These are phyloP conservation scores for Crithidia sp. DNA, from an alignment of 208 protist genomes.

Conservation along the genomic window DNA sequence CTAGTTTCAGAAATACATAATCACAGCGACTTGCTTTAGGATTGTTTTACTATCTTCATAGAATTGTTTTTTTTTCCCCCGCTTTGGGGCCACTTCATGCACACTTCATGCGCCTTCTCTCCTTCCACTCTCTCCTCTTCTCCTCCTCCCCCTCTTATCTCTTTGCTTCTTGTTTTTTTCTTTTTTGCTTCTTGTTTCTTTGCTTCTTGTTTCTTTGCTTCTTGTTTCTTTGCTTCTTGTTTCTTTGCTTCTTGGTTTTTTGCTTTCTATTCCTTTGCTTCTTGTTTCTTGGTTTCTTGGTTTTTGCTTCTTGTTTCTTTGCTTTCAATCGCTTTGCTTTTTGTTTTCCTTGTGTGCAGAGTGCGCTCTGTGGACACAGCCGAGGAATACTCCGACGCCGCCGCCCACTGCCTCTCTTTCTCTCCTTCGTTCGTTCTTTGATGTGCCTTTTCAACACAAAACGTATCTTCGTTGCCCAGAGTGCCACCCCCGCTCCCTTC, in stretches of 20 bases:
- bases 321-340: not conserved
- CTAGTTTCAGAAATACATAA: no score
- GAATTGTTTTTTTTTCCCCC: not conserved
- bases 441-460: no score
- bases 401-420: no score
- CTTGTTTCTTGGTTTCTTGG: not conserved
- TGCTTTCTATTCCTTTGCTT: not conserved
- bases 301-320: not conserved
- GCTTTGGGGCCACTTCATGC: not conserved
- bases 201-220: not conserved
- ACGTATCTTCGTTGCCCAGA: no score
- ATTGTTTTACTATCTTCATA: no score
- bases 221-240: constrained; percentile 7
- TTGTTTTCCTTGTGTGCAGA: no score
- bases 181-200: not conserved
- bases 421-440: no score
- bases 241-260: not conserved
- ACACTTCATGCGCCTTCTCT: no score
- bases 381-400: no score
- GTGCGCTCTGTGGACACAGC: no score
- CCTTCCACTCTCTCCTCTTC: not conserved
- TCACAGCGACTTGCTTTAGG: no score
- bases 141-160: not conserved
- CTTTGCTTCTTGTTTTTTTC: not conserved
- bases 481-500: no score